Evolutionary conservation across 768 basidiomycete genomes (phyloP).

Genomic region (Macrocybe gigantea): DNA sequence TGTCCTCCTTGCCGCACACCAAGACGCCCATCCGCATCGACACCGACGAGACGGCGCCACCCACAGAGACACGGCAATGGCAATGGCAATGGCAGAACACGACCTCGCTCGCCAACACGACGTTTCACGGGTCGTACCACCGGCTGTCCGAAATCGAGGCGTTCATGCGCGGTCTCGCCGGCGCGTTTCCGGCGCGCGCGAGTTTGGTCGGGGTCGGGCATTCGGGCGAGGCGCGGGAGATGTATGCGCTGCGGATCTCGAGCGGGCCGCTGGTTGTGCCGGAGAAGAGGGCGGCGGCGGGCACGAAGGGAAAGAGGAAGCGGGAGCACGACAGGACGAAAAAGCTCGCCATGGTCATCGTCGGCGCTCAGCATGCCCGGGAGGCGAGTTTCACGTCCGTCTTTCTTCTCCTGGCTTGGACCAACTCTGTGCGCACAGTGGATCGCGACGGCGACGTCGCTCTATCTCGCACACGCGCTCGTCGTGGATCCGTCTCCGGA

Average conservation of each 20-base stretch:
- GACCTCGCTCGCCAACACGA: slow-evolving; percentile 26
- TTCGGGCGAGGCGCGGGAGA: slow-evolving; percentile 52
- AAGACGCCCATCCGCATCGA: slow-evolving; percentile 3
- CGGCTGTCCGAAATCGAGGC: slow-evolving; percentile 44
- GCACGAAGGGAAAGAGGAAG: slow-evolving; percentile 19
- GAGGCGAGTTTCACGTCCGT: slow-evolving; percentile 40
- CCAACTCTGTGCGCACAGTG: slow-evolving; percentile 40
- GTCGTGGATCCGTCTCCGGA: slow-evolving; percentile 40
- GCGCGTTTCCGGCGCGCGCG: slow-evolving; percentile 40
- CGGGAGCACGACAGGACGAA: slow-evolving; percentile 9
- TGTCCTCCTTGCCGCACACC: slow-evolving; percentile 4
- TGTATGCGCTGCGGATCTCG: slow-evolving; percentile 48
- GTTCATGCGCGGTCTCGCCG: slow-evolving; percentile 45
- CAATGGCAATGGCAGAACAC: slow-evolving; percentile 34
- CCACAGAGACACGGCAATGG: not conserved
- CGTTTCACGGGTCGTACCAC: slow-evolving; percentile 47
- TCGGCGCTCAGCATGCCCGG: slow-evolving; percentile 71
- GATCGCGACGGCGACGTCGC: slow-evolving; percentile 70
- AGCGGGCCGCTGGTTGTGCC: slow-evolving; percentile 10
- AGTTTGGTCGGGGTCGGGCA: slow-evolving; percentile 46
- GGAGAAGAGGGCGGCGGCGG: slow-evolving; percentile 9
- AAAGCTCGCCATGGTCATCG: slow-evolving; percentile 58
- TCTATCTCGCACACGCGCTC: slow-evolving; percentile 71
- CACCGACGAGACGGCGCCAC: not conserved
- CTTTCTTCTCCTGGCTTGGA: slow-evolving; percentile 1